Percentiles rank a stretch among this genome's conserved stretches.
Evolutionary conservation across 129 eudicot species (phyloP).

Genomic region (Escallonia herrerae): DNA sequence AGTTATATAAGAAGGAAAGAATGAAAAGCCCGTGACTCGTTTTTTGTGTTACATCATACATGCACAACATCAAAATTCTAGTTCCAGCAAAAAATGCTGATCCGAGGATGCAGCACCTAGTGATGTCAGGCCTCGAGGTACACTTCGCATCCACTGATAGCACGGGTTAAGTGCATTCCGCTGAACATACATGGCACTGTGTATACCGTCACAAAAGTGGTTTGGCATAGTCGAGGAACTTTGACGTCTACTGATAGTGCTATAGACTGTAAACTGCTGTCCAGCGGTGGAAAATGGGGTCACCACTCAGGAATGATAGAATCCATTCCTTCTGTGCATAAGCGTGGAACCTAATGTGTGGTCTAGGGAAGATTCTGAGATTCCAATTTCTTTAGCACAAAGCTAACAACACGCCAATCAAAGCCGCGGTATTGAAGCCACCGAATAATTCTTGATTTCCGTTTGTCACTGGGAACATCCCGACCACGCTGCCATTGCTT

Average conservation of each 20-base stretch:
- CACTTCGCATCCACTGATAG: not conserved
- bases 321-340: too few relatives aligned
- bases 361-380: constrained; percentile 41
- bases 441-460: constrained; percentile 58
- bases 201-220: not conserved
- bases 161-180: not conserved
- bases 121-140: not conserved
- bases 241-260: too few relatives aligned
- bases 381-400: constrained; percentile 62
- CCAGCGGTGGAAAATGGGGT: not conserved
- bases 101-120: too few relatives aligned
- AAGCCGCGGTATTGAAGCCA: constrained; percentile 98
- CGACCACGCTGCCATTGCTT: constrained; percentile 71
- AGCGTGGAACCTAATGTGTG: not conserved
- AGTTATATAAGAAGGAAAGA: too few relatives aligned
- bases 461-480: constrained; percentile 45
- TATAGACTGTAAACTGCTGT: too few relatives aligned
- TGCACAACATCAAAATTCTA: too few relatives aligned
- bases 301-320: not conserved
- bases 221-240: not conserved
- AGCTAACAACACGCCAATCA: constrained; percentile 49
- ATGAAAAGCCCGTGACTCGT: too few relatives aligned
- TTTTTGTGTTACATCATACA: too few relatives aligned
- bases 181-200: not conserved
- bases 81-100: not conserved